Evolutionary conservation across 2,329 filamentous ascomycete species (phyloP).

Genomic region (Chalara sp.): DNA sequence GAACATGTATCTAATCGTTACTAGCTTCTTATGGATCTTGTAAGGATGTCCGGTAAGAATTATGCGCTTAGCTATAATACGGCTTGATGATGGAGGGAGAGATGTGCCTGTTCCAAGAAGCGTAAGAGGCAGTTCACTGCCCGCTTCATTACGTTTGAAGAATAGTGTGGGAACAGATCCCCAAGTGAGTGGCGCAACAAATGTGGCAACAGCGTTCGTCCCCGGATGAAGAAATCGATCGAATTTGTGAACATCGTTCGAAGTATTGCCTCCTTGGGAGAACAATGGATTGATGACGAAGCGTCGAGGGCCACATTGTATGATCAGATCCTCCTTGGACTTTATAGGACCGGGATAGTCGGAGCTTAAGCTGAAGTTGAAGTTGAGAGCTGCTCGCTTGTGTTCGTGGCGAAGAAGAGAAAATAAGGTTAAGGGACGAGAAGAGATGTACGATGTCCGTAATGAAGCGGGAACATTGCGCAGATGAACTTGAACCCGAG

Average conservation of each 20-base stretch:
- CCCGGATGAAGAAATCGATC: slow-evolving; percentile 88
- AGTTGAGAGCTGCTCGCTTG: slow-evolving; percentile 85
- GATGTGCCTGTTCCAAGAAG: slow-evolving; percentile 85
- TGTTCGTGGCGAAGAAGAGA: slow-evolving; percentile 90
- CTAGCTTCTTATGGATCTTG: slow-evolving; percentile 97
- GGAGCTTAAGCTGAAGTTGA: slow-evolving; percentile 78
- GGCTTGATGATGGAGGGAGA: slow-evolving; percentile 65
- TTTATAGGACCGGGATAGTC: slow-evolving; percentile 72
- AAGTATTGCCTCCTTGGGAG: slow-evolving; percentile 81
- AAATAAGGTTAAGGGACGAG: slow-evolving; percentile 66
- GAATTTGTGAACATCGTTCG: slow-evolving; percentile 97
- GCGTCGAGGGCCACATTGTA: slow-evolving; percentile 84
- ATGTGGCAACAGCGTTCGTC: slow-evolving; percentile 79
- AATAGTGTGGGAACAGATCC: slow-evolving; percentile 85
- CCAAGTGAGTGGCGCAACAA: slow-evolving; percentile 88
- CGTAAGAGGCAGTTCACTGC: slow-evolving; percentile 46
- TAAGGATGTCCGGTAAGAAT: slow-evolving; percentile 93
- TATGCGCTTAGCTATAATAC: slow-evolving; percentile 88
- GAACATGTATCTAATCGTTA: slow-evolving; percentile 99
- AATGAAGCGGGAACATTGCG: slow-evolving; percentile 48
- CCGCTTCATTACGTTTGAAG: slow-evolving; percentile 59
- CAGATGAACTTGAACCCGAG: slow-evolving; percentile 74
- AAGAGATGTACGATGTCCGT: slow-evolving; percentile 44
- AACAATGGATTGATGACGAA: slow-evolving; percentile 86
- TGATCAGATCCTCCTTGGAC: slow-evolving; percentile 84